These are phyloP conservation scores for Chenopodium quinoa DNA, from an alignment of 148 eudicot species.

Conservation along the genomic window DNA sequence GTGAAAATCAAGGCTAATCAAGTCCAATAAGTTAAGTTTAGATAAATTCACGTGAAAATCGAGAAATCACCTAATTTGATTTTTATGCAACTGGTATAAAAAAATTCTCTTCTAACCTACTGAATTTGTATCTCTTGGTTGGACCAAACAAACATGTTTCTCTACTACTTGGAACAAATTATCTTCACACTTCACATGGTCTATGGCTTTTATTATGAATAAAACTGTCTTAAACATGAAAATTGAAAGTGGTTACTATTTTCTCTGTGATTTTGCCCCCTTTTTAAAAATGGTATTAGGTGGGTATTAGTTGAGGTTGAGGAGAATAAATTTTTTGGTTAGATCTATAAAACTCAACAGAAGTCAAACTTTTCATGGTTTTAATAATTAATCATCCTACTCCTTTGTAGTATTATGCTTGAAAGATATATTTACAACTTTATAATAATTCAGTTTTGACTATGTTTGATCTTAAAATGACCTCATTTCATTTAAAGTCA, in stretches of 20 bases:
- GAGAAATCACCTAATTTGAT: slow-evolving; percentile 15
- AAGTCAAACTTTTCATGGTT: slow-evolving; percentile 32
- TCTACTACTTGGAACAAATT: slow-evolving; percentile 13
- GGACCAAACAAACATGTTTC: slow-evolving; percentile 12
- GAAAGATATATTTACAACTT: not conserved
- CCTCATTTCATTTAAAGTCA: slow-evolving; percentile 26
- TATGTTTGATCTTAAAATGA: slow-evolving; percentile 9
- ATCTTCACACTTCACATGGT: slow-evolving; percentile 42
- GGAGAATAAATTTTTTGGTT: slow-evolving; percentile 28
- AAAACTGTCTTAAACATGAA: slow-evolving; percentile 23
- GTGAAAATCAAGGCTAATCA: no score
- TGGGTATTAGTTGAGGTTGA: slow-evolving; percentile 52
- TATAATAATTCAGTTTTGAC: slow-evolving; percentile 3
- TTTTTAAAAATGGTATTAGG: slow-evolving; percentile 48
- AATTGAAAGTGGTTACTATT: slow-evolving; percentile 35
- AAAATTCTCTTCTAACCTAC: slow-evolving; percentile 1
- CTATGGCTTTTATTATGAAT: slow-evolving; percentile 19
- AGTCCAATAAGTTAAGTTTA: no score
- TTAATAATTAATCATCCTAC: slow-evolving; percentile 12
- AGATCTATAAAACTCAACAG: slow-evolving; percentile 26
- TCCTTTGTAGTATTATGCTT: slow-evolving; percentile 2
- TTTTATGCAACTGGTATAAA: slow-evolving; percentile 22
- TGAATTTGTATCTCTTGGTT: slow-evolving; percentile 1
- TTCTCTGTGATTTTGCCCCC: slow-evolving; percentile 42
- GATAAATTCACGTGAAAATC: no score